A percentile compares a stretch with the other conserved stretches of the same genome.
phyloP scores from a whole-genome alignment of 2,329 filamentous ascomycete species.

The Penicillium sp. region DNA sequence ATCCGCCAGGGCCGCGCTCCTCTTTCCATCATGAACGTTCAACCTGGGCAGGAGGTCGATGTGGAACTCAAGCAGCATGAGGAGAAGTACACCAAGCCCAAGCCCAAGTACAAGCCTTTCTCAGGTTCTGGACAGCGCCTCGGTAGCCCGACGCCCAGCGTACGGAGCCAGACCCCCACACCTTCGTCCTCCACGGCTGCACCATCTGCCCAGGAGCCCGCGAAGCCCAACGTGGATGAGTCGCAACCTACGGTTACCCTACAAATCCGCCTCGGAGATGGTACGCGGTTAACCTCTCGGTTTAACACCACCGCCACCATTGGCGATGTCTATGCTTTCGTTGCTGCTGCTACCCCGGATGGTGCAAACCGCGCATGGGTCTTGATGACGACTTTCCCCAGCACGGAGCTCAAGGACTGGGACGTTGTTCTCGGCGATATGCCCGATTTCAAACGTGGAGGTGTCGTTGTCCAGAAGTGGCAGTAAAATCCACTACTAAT shows the following conservation, averaged over 20 bases:
- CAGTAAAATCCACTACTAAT: constrained; percentile 21
- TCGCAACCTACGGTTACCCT: constrained; percentile 59
- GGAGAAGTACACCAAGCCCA: constrained; percentile 62
- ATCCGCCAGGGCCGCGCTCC: constrained; percentile 65
- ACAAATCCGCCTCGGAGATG: constrained; percentile 64
- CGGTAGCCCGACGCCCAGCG: constrained; percentile 62
- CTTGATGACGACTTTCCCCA: constrained; percentile 67
- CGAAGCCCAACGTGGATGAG: constrained; percentile 55
- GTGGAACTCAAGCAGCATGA: constrained; percentile 65
- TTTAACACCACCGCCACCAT: constrained; percentile 67
- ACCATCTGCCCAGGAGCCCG: constrained; percentile 26
- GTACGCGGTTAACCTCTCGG: constrained; percentile 59
- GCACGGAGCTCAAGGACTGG: constrained; percentile 61
- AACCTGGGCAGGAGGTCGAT: constrained; percentile 63
- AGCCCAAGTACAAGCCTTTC: constrained; percentile 65
- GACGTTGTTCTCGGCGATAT: constrained; percentile 46
- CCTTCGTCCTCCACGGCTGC: constrained; percentile 25
- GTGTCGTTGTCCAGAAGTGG: constrained; percentile 54
- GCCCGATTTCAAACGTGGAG: constrained; percentile 52
- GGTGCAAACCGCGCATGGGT: constrained; percentile 55
- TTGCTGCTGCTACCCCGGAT: constrained; percentile 53
- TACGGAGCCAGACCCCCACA: constrained; percentile 39
- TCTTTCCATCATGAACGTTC: constrained; percentile 62
- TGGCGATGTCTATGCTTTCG: constrained; percentile 64
- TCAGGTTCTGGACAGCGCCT: constrained; percentile 60